A percentile compares a stretch with the other conserved stretches of the same genome.
Evolutionary conservation across 257 asterid genomes (phyloP).

Genomic region (Plantago major): DNA sequence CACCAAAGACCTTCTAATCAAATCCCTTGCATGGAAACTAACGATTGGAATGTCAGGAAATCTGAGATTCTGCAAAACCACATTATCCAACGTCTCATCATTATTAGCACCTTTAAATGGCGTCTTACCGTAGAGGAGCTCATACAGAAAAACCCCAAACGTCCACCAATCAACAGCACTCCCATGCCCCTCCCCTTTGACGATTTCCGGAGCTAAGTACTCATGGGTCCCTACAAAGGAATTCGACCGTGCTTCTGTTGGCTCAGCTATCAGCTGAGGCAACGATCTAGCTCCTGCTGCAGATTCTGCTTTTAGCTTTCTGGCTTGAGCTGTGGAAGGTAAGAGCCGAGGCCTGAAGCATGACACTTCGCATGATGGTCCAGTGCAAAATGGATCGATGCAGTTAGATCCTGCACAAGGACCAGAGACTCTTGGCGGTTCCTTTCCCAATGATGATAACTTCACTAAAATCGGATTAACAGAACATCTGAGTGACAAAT

Average conservation of each 20-base stretch:
- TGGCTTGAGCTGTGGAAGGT: constrained; percentile 45
- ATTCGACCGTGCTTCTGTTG: constrained; percentile 34
- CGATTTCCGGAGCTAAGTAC: too few species aligned
- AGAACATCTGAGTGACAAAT: constrained; percentile 55
- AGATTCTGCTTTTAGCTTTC: constrained; percentile 44
- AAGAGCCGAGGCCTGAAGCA: constrained; percentile 78
- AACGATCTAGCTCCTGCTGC: constrained; percentile 10
- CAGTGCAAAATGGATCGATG: constrained; percentile 87
- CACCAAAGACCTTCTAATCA: constrained; percentile 25
- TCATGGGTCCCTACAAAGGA: constrained; percentile 36
- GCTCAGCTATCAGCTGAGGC: constrained; percentile 36
- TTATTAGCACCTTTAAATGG: constrained; percentile 32
- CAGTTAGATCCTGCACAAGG: constrained; percentile 88
- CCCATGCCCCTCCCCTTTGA: constrained; percentile 34
- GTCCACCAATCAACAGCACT: constrained; percentile 43
- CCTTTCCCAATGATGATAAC: constrained; percentile 39
- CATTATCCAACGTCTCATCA: constrained; percentile 29
- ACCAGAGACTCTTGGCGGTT: constrained; percentile 77
- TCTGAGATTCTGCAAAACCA: constrained; percentile 24
- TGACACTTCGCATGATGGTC: constrained; percentile 85
- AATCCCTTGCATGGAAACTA: constrained; percentile 29
- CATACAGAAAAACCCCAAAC: constrained; percentile 14
- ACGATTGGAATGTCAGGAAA: constrained; percentile 29
- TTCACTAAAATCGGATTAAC: constrained; percentile 49
- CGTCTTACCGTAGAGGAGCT: constrained; percentile 28